Evolutionary conservation across 805 yeast genomes (phyloP), one percentile per base, ranked within the genome.

Genomic region (Cephaloascus fragrans): DNA sequence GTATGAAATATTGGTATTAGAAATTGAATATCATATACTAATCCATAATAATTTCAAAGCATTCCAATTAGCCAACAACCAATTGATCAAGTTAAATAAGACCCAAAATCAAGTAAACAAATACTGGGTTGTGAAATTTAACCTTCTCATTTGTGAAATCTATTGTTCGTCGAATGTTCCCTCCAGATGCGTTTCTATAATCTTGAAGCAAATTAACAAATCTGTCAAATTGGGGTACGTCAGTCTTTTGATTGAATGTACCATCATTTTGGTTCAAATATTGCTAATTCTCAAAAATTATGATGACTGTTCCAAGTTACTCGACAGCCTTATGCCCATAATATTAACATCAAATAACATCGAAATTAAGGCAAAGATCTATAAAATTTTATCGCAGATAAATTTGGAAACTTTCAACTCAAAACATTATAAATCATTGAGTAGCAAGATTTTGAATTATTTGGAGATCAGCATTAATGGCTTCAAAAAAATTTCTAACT

Each of bases 191-290:
- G 44, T 80, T 6, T 68, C 81, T 1, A 49, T 69, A 16, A 48
- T 78, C 0, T 50, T 73, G 4, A 74, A 73, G 43, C 65, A 76
- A 38, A 54, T 81, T 2, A 67, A 70, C 36, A 48, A 64, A 10
- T 72, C 83, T 0, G 64, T 66, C 17, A 49, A 53, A 3, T 61
- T 71, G 6, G 75, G 80, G 2, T 63, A 73, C 39, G 53, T 63
- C 3, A 52, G 70, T 0, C 51, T 72, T 6, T 53, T 67, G 1
- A 61, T 71, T 1, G 77, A 75, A 42, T 74, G 77, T 0, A 49
- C 72, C 2, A 41, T 75, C 4, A 52, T 67, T 3, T 53, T 83
- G 19, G 59, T 71, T 19, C 61, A 69, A 14, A 54, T 75, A 3
- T 49, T 80, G 16, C 55, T 67, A 33, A 55, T 56, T 9, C 48